Percentiles rank a stretch among this genome's conserved stretches.
These are phyloP conservation scores for Eucalyptus brandiana DNA, from an alignment of 345 rosid genomes.

Conservation along the genomic window DNA sequence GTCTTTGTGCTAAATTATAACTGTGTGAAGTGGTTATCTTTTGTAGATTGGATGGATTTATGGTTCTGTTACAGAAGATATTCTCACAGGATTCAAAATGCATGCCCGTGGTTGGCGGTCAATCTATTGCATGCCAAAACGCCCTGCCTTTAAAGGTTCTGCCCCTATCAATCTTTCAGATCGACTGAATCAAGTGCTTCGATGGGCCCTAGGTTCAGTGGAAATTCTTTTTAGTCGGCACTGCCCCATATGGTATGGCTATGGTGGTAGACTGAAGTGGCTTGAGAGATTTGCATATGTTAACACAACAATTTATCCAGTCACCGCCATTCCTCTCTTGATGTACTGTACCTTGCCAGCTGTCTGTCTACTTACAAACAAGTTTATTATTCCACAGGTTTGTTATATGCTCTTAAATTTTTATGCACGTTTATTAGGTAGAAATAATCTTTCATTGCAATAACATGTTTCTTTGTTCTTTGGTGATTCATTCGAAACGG, in stretches of 20 bases:
- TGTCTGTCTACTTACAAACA: constrained; percentile 78
- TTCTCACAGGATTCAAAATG: constrained; percentile 66
- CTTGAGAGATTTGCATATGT: constrained; percentile 78
- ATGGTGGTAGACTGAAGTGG: constrained; percentile 69
- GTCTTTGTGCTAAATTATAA: not conserved
- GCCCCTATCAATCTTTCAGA: constrained; percentile 86
- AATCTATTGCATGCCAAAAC: constrained; percentile 80
- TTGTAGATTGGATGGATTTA: constrained; percentile 92
- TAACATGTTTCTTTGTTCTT: not conserved
- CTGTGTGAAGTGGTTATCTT: not conserved
- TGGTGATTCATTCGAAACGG: not conserved
- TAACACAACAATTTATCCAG: constrained; percentile 79
- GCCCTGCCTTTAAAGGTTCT: constrained; percentile 58
- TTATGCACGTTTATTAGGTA: not conserved
- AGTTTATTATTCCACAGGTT: constrained; percentile 92
- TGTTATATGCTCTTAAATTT: not conserved
- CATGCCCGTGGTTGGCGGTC: constrained; percentile 96
- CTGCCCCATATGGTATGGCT: constrained; percentile 93
- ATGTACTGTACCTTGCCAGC: constrained; percentile 81
- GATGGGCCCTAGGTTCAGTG: constrained; percentile 91
- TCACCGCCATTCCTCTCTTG: constrained; percentile 79
- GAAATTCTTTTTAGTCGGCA: constrained; percentile 91
- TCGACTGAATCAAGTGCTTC: constrained; percentile 88
- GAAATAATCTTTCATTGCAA: not conserved
- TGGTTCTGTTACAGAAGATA: constrained; percentile 92